phyloP scores from a whole-genome alignment of 768 basidiomycete species.

The Suillus sp. region DNA sequence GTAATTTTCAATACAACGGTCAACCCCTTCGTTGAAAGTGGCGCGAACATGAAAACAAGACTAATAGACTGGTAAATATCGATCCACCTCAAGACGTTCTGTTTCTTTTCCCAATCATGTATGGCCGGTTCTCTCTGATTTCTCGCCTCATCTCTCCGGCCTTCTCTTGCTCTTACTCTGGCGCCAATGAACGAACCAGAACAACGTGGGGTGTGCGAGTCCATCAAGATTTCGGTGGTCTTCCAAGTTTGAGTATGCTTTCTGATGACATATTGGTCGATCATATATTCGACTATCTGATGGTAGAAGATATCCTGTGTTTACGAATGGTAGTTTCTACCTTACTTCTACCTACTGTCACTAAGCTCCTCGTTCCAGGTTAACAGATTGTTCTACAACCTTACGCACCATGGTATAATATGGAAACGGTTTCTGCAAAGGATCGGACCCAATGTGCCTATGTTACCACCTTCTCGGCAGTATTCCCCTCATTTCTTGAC shows the following conservation, averaged over 20 bases:
- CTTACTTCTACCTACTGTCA: not conserved
- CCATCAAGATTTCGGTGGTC: slow-evolving; percentile 20
- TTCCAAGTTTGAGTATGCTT: slow-evolving; percentile 34
- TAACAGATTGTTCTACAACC: slow-evolving; percentile 56
- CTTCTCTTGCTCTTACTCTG: slow-evolving; percentile 2
- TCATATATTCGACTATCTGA: slow-evolving; percentile 36
- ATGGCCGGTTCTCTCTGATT: slow-evolving; percentile 17
- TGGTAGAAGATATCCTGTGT: slow-evolving; percentile 40
- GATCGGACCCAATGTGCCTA: slow-evolving; percentile 60
- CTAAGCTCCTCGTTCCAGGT: slow-evolving; percentile 40
- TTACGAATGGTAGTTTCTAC: slow-evolving; percentile 35
- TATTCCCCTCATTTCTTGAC: slow-evolving; percentile 39
- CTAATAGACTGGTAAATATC: slow-evolving; percentile 23
- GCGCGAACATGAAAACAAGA: slow-evolving; percentile 22
- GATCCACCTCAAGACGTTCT: slow-evolving; percentile 9
- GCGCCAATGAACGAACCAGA: slow-evolving; percentile 14
- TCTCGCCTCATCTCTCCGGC: slow-evolving; percentile 21
- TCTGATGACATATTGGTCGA: slow-evolving; percentile 44
- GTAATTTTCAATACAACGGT: not conserved
- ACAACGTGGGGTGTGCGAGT: slow-evolving; percentile 29
- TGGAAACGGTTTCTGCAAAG: slow-evolving; percentile 65
- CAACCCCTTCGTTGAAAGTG: not conserved
- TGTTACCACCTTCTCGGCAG: slow-evolving; percentile 58
- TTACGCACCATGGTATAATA: slow-evolving; percentile 67
- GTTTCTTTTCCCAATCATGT: slow-evolving; percentile 6